Conservation (phyloP, 176 grass and related monocot genomes). For the Alopecurus myosuroides region DNA sequence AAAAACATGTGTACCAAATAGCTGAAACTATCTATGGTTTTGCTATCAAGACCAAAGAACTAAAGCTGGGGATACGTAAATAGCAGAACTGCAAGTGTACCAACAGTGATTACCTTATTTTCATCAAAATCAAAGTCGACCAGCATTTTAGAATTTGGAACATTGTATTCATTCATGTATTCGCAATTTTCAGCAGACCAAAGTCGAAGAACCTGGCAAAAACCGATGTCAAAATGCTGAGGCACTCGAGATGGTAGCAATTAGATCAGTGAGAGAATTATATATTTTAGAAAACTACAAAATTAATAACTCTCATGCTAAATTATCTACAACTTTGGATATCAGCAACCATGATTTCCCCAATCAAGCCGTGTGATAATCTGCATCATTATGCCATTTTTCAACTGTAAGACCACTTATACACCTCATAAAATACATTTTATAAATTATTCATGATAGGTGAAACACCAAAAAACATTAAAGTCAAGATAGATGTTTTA, state of each 20-base stretch:
- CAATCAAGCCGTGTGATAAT: neutral
- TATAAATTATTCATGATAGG: neutral
- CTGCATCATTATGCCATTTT: neutral
- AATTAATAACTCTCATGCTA: neutral
- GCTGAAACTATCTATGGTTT: neutral
- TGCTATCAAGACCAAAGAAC: constrained; percentile 2
- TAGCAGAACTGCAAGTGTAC: neutral
- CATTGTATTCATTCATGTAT: constrained; percentile 67
- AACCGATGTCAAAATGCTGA: neutral
- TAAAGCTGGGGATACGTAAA: neutral
- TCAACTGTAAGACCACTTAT: neutral
- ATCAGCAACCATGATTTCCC: neutral
- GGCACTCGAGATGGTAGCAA: neutral
- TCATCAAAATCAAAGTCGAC: constrained; percentile 95
- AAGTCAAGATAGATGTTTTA: neutral
- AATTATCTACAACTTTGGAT: neutral
- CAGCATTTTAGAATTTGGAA: constrained; percentile 52
- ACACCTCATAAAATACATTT: neutral
- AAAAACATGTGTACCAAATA: neutral
- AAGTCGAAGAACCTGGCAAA: constrained; percentile 55
- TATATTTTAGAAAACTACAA: neutral
- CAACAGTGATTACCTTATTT: constrained; percentile 65
- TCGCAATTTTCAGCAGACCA: constrained; percentile 91
- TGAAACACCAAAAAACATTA: neutral
- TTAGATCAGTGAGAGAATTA: neutral